These are phyloP conservation scores for Neonectria ditissima DNA, from an alignment of 2,329 filamentous ascomycete genomes.

Conservation along the genomic window DNA sequence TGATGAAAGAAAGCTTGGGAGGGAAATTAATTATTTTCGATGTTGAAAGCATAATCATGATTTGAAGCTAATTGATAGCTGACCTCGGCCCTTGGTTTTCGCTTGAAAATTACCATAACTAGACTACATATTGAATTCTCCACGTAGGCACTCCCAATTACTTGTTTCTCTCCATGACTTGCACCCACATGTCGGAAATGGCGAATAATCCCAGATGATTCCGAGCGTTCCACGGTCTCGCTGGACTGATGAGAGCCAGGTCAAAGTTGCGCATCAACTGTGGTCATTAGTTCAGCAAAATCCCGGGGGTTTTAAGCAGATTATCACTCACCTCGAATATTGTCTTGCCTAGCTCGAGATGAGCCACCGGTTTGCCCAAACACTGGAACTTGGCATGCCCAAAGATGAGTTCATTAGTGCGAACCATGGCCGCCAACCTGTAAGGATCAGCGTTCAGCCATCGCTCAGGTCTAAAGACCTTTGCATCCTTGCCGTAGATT, in stretches of 20 bases:
- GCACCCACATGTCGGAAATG: constrained; percentile 50
- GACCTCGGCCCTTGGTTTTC: background rate
- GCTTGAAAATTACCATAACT: background rate
- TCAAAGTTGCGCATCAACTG: constrained; percentile 49
- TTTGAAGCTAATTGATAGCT: no score
- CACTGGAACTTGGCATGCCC: constrained; percentile 55
- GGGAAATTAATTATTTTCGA: no score
- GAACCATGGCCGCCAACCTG: constrained; percentile 47
- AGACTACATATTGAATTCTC: background rate
- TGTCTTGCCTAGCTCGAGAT: constrained; percentile 52
- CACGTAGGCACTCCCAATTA: background rate
- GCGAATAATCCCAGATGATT: constrained; percentile 46
- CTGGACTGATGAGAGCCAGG: constrained; percentile 42
- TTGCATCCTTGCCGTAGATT: constrained; percentile 51
- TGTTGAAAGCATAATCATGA: no score
- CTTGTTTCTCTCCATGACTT: constrained; percentile 38
- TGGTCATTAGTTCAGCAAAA: background rate
- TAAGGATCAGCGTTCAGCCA: constrained; percentile 52
- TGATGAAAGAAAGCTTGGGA: no score
- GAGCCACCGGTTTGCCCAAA: constrained; percentile 52
- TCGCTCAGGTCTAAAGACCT: constrained; percentile 50
- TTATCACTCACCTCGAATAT: constrained; percentile 55
- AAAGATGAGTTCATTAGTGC: constrained; percentile 52
- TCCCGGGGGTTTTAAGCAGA: background rate
- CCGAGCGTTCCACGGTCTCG: constrained; percentile 42